These are phyloP conservation scores for Dendrobium chrysotoxum DNA, from an alignment of 106 monocot genomes.

Conservation along the genomic window DNA sequence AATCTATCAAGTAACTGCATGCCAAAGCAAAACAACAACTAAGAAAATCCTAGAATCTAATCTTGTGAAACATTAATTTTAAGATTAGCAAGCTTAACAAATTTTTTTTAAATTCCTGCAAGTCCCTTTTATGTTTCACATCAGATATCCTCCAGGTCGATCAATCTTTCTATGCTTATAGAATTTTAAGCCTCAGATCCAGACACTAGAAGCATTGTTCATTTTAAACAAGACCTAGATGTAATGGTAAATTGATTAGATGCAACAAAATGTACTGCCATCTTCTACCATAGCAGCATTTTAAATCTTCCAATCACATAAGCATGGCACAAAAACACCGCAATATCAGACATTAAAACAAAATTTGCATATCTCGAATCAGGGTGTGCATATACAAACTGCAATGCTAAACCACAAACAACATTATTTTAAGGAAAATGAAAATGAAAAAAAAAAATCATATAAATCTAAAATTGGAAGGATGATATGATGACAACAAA, in stretches of 20 bases:
- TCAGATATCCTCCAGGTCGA: too few species aligned
- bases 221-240: not conserved
- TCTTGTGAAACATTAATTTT: too few species aligned
- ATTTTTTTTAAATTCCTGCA: too few species aligned
- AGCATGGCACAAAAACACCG: not conserved
- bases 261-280: not conserved
- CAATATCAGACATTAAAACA: not conserved
- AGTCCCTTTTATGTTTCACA: too few species aligned
- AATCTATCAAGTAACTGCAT: too few species aligned
- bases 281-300: not conserved
- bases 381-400: not conserved
- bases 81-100: too few species aligned
- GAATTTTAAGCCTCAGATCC: too few species aligned
- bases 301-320: not conserved
- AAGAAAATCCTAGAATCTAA: too few species aligned
- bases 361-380: not conserved
- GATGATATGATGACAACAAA: not conserved
- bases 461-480: not conserved
- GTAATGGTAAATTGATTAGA: not conserved
- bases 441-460: not conserved
- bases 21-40: too few species aligned
- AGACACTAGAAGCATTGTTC: not conserved
- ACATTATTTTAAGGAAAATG: not conserved
- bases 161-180: too few species aligned
- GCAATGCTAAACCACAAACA: not conserved